phyloP scores from a whole-genome alignment of 202 grass and related monocot genomes.

The Panicum hallii region DNA sequence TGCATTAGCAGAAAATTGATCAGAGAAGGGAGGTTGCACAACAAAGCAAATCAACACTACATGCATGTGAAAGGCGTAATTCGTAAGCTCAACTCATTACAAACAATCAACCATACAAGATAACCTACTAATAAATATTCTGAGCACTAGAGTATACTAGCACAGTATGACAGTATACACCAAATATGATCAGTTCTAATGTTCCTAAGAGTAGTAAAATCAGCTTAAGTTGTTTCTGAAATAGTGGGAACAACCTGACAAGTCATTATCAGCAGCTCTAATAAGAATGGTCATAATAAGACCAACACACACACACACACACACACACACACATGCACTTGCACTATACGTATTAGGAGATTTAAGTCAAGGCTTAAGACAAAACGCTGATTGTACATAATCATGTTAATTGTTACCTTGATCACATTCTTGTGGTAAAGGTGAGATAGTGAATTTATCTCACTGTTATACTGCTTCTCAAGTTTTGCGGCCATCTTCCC shows the following conservation, averaged over 20 bases:
- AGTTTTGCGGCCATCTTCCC: constrained; percentile 67
- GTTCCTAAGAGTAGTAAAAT: neutral
- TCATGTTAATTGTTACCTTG: constrained; percentile 64
- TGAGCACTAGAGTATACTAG: constrained; percentile 16
- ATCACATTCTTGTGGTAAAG: constrained; percentile 88
- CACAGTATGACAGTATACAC: neutral
- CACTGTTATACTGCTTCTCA: constrained; percentile 88
- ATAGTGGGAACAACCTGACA: neutral
- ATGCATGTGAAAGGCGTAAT: constrained; percentile 14
- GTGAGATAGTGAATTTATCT: constrained; percentile 79
- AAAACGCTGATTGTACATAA: neutral
- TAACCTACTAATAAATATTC: neutral
- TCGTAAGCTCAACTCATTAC: constrained; percentile 11
- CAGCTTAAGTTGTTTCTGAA: neutral
- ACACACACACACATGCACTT: neutral
- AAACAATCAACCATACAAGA: constrained; percentile 22
- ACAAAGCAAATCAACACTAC: constrained; percentile 14
- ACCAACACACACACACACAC: neutral
- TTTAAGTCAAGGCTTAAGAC: constrained; percentile 31
- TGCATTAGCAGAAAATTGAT: constrained; percentile 46
- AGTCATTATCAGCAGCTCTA: constrained; percentile 10
- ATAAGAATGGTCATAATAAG: constrained; percentile 19
- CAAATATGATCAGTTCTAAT: neutral
- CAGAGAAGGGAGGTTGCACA: constrained; percentile 27
- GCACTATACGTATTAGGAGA: constrained; percentile 1